Base-by-base conservation (phyloP, 768 basidiomycete genomes). In the Tulasnella sp. region DNA sequence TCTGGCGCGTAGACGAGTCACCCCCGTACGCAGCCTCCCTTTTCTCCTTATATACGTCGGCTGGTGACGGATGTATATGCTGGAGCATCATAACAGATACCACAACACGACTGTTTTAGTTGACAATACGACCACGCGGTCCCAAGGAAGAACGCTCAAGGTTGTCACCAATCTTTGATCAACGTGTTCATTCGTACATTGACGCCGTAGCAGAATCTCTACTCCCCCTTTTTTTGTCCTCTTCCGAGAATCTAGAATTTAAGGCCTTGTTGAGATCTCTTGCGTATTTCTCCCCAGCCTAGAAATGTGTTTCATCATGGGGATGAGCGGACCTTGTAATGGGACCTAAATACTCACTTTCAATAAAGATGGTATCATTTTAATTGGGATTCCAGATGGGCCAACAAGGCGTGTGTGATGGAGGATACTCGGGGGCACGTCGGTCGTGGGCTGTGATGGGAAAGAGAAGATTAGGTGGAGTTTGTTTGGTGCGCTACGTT, bases 261-360 rank as follows among this genome's bases (percentile, higher is more conserved):
- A 90, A 64, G 0, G 80, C 77, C 0, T 65, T 65, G 65, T 75
- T 78, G 14, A 84, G 64, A 14, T 78, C 75, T 34, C 70, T 69
- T 0, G 84, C 84, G 64, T 85, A 78, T 57, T 71, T 75, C 71
- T 84, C 79, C 1, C 82, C 84, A 21, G 71, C 75, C 87, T 90
- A 36, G 57, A 35, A 29, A 42, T 14, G 1, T 19, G 32, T n/a
- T 15, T 17, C 14, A 23, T 29, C 17, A 58, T 12, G 6, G 29
- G 29, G 5, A 4, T 1, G n/a, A 11, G 21, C 15, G 11, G 37
- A 17, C 12, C 9, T 27, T 7, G 19, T 34, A 17, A 46, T n/a
- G 19, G 9, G 15, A 27, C 3, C 40, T 7, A 4, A 7, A 25
- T 35, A 59, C 72, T 6, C 59, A 86, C 88, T 69, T 77, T 69